Base-by-base conservation (phyloP, 208 protist species). In the Acanthamoeba triangularis region DNA sequence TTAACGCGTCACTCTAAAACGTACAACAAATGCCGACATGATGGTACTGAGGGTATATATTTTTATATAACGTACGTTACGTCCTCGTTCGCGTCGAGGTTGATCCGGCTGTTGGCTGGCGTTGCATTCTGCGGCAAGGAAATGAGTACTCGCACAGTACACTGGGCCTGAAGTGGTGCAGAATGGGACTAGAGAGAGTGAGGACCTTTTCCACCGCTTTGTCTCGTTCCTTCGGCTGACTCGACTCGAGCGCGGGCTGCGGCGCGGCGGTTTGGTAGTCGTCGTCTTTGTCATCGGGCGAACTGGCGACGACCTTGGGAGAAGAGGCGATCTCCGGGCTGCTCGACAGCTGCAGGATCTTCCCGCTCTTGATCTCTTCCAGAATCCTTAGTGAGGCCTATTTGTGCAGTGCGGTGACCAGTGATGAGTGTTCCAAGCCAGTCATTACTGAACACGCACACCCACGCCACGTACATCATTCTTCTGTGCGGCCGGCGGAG, bases 311-410 rank as follows among this genome's bases (percentile, higher is more conserved):
- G 23, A 41, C 2, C 10, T 61, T 87, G 47, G 30, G 78, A 2
- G 78, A 87, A 37, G 37, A n/a, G 44, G 78, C 2, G 10, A 87
- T 87, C 41, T 87, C 78, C 3, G 78, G 78, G 20, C 78, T 87
- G 78, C 78, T 87, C 1, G 78, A 87, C 49, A 87, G 78, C 78
- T 87, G 78, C 78, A 87, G 49, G 14, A 87, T 87, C 78, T 87
- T 87, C 5, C 78, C 78, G 78, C 44, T 87, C 47, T 61, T 87
- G 18, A 87, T 87, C 49, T 87, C 78, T 7, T 87, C 78, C 41
- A 87, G 28, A 23, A 87, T 87, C 23, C 18, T 13, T 4, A 87
- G 5, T 20, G 78, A 87, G 3, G 78, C 78, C 78, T 87, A 16
- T 16, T 20, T 85, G 76, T 41, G 56, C 56, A 3, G n/a, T 85